These are phyloP conservation scores for Neonectria ditissima DNA, from an alignment of 2,329 filamentous ascomycete species.

Conservation along the genomic window DNA sequence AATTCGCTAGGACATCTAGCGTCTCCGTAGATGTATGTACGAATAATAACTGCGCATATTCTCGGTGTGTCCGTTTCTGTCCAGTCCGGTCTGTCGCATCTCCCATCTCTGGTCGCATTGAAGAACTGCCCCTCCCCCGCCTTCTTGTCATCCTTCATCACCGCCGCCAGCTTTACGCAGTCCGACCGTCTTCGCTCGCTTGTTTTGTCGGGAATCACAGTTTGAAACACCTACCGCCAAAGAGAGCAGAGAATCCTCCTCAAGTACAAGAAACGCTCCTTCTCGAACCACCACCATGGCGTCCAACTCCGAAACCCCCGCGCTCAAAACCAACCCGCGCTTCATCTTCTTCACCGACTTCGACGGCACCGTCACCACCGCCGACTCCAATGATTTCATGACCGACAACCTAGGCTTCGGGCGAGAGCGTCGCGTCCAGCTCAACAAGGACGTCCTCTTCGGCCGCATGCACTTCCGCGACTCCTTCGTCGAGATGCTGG, in stretches of 20 bases:
- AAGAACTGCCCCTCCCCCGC: conserved; percentile 45
- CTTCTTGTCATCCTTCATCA: conserved; percentile 24
- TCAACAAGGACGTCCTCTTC: conserved; percentile 82
- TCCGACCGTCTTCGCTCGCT: conserved; percentile 17
- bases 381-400: conserved; percentile 76
- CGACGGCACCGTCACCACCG: conserved; percentile 90
- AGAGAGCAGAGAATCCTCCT: conserved; percentile 1
- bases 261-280: too few species aligned
- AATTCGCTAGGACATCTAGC: conserved; percentile 22
- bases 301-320: conserved; percentile 62
- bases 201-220: neutral
- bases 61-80: conserved; percentile 36
- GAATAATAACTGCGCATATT: conserved; percentile 15
- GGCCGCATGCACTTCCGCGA: conserved; percentile 82
- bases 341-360: conserved; percentile 99
- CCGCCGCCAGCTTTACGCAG: neutral
- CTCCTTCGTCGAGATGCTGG: conserved; percentile 91
- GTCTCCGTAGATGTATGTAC: neutral
- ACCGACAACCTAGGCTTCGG: conserved; percentile 95
- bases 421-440: conserved; percentile 72
- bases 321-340: conserved; percentile 77
- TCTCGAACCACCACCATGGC: conserved; percentile 52
- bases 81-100: conserved; percentile 26
- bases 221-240: neutral
- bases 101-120: conserved; percentile 27